Base-by-base conservation (phyloP, 257 asterid species). In the Orobanche coerulescens region DNA sequence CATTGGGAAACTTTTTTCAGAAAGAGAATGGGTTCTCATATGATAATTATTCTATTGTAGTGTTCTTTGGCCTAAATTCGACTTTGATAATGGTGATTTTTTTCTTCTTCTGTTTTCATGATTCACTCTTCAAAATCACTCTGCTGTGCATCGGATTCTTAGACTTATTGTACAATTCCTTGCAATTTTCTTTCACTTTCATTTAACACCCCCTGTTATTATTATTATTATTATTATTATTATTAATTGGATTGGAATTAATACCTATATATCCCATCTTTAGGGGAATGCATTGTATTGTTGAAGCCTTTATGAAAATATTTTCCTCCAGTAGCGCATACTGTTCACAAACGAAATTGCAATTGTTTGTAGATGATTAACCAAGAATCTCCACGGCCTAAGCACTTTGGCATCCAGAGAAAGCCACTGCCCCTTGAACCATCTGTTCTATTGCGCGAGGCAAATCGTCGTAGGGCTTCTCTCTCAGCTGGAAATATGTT, bases 391-490 rank as follows among this genome's bases (percentile, higher is more conserved):
- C 81, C 84, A 56, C 79, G 69, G 58, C 76, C 75, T 51, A 93
- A 84, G 79, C 95, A 84, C 75, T 93, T 89, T 46, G 96, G 92
- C 67, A 89, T 93, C 73, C 97, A 88, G 81, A 83, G 95, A 84
- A 93, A 83, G 82, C 94, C 97, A 28, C 77, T 93, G 67, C 99
- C 99, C 65, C 82, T 93, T 55, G 99, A 93, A 77, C 99, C 99
- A 76, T 82, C 99, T 58, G 84, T 89, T 60, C 86, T 93, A 68
- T 75, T 93, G 76, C 89, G 96, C 12, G 97, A 93, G 81, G 97
- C 99, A 73, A 93, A 93, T 73, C 95, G 99, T 34, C 82, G 95
- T 64, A 93, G 99, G 73, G 97, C 99, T 74, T 86, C 97, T 64
- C 94, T 93, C 71, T 93, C 99, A 11, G 95, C 91, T 77, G 99